Percentiles rank a stretch among this genome's conserved stretches.
Conservation (phyloP, 2,329 filamentous ascomycete genomes). For the Phyllosticta ampelicida region DNA sequence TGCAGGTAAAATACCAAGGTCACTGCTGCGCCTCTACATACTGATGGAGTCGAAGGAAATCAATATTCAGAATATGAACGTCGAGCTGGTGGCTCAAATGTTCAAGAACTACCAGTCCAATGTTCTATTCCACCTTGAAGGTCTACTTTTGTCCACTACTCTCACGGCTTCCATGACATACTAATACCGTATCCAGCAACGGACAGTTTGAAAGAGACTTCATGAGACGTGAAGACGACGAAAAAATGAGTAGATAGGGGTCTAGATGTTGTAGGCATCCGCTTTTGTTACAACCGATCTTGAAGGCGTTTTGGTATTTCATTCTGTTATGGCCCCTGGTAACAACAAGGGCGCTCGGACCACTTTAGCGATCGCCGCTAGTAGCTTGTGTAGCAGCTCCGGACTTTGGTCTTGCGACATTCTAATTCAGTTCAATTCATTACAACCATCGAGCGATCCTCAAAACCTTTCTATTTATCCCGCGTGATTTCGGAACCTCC, state of each 20-base stretch:
- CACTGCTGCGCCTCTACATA: not conserved
- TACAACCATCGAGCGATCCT: not conserved
- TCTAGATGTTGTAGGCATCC: no score
- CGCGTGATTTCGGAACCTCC: not conserved
- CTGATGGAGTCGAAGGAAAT: conserved; percentile 56
- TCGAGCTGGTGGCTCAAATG: conserved; percentile 96
- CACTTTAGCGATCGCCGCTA: not conserved
- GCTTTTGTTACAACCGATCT: not conserved
- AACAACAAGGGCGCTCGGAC: not conserved
- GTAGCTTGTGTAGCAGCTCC: conserved; percentile 9
- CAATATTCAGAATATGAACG: conserved; percentile 98
- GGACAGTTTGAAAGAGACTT: conserved; percentile 70
- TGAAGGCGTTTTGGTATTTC: not conserved
- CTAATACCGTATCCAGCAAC: conserved; percentile 47
- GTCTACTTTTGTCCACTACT: conserved; percentile 37
- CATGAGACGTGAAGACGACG: conserved; percentile 33
- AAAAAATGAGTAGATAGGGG: no score
- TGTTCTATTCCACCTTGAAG: conserved; percentile 92
- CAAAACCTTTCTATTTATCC: not conserved
- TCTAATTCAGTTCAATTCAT: not conserved
- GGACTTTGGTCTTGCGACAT: conserved; percentile 10
- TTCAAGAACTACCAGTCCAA: conserved; percentile 99
- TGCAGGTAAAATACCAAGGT: conserved; percentile 53
- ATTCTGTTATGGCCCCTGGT: not conserved
- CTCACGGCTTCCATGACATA: not conserved